Evolutionary conservation across 345 rosid species (phyloP).

Genomic region (Carallia pectinifolia): DNA sequence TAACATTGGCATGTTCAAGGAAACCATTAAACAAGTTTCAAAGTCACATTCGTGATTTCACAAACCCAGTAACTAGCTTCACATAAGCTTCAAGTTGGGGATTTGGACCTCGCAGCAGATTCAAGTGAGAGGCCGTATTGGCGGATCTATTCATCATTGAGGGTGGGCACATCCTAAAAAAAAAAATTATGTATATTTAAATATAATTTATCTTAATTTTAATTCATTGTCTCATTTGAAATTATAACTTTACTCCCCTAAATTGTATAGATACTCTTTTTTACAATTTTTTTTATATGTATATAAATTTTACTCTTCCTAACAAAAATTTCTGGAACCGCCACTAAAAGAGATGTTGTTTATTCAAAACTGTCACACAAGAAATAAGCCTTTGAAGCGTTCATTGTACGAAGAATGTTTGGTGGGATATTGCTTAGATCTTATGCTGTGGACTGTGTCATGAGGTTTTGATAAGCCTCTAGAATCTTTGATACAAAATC

Average conservation of each 20-base stretch:
- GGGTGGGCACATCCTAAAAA: no score
- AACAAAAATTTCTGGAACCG: no score
- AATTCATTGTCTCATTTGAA: no score
- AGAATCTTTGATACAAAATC: conserved; percentile 38
- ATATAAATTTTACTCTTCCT: no score
- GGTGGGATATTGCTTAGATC: conserved; percentile 31
- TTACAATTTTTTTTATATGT: no score
- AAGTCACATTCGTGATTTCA: conserved; percentile 59
- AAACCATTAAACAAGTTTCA: conserved; percentile 35
- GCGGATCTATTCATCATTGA: no score
- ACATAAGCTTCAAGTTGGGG: conserved; percentile 64
- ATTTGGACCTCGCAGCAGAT: conserved; percentile 45
- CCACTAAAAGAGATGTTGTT: conserved; percentile 12
- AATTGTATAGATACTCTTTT: no score
- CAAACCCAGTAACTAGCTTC: conserved; percentile 57
- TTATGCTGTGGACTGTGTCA: conserved; percentile 34
- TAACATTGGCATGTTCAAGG: conserved; percentile 36
- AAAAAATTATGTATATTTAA: no score
- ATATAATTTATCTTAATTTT: no score
- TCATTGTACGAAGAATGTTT: conserved; percentile 56
- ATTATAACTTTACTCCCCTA: no score
- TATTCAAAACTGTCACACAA: conserved; percentile 46
- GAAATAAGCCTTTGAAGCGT: conserved; percentile 64
- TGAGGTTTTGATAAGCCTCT: conserved; percentile 45
- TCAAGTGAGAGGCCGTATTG: conserved; percentile 24